These are phyloP conservation scores for Trichoderma koningiopsis DNA, from an alignment of 2,329 filamentous ascomycete species.

Conservation along the genomic window DNA sequence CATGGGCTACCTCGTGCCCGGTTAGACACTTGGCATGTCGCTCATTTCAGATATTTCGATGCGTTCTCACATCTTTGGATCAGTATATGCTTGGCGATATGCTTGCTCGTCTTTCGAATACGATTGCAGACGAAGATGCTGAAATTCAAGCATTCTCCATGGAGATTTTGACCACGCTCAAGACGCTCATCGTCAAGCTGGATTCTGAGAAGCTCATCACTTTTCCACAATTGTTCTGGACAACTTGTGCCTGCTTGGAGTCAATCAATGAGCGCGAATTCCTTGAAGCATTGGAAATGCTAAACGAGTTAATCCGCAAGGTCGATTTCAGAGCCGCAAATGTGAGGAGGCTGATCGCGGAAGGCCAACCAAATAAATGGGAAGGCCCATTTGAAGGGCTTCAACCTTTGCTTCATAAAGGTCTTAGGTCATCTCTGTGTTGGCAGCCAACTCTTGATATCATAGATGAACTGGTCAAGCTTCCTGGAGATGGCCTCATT, in stretches of 20 bases:
- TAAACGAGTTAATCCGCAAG: conserved; percentile 82
- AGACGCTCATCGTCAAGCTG: conserved; percentile 85
- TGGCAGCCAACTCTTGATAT: conserved; percentile 76
- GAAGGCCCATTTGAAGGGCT: conserved; percentile 86
- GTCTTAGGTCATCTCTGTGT: conserved; percentile 81
- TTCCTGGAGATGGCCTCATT: conserved; percentile 79
- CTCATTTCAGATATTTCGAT: conserved; percentile 96
- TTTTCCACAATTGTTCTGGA: conserved; percentile 98
- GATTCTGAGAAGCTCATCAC: conserved; percentile 76
- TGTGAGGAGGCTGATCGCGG: conserved; percentile 70
- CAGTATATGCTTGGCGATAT: conserved; percentile 96
- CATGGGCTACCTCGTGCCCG: conserved; percentile 95
- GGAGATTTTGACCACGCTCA: conserved; percentile 93
- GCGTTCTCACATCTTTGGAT: conserved; percentile 86
- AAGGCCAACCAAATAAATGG: conserved; percentile 83
- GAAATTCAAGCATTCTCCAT: conserved; percentile 97
- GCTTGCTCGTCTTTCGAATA: conserved; percentile 92
- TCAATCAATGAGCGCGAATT: conserved; percentile 97
- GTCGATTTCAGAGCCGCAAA: conserved; percentile 73
- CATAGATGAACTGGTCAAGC: conserved; percentile 73
- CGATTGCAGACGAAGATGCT: conserved; percentile 89
- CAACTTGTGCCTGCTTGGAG: conserved; percentile 91
- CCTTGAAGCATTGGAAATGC: conserved; percentile 85
- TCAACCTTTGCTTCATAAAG: conserved; percentile 86
- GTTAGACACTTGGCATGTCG: conserved; percentile 93